phyloP scores from a whole-genome alignment of 140 eudicot species.

The Ambrosia hybrid region DNA sequence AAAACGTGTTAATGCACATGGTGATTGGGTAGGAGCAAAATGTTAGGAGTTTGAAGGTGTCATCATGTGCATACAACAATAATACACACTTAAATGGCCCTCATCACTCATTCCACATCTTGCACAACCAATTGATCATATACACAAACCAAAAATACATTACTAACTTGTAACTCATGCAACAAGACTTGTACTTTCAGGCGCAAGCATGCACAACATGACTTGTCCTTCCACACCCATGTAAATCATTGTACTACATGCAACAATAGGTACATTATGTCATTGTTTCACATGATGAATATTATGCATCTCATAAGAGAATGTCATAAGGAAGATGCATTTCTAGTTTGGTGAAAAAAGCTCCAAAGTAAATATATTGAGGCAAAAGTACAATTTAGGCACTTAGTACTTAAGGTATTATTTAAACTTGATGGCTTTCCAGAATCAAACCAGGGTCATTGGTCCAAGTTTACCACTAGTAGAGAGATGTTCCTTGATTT shows the following conservation, averaged over 20 bases:
- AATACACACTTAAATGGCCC: constrained; percentile 31
- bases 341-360: constrained; percentile 37
- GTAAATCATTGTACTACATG: constrained; percentile 29
- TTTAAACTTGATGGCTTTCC: constrained; percentile 14
- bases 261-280: constrained; percentile 28
- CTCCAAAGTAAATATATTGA: constrained; percentile 28
- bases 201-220: constrained; percentile 24
- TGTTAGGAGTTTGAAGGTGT: constrained; percentile 37
- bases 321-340: constrained; percentile 37
- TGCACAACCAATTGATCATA: not conserved
- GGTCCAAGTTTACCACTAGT: constrained; percentile 29
- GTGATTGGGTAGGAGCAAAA: constrained; percentile 39
- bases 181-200: not conserved
- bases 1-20: constrained; percentile 48
- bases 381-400: constrained; percentile 27
- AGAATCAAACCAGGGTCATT: constrained; percentile 6
- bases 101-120: constrained; percentile 22
- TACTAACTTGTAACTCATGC: constrained; percentile 25
- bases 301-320: constrained; percentile 19
- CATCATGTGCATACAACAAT: constrained; percentile 40
- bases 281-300: constrained; percentile 38
- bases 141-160: not conserved
- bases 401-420: constrained; percentile 16
- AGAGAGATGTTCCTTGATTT: not conserved
- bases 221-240: constrained; percentile 22